These are phyloP conservation scores for Marchantia polymorpha DNA, from an alignment of 225 moss, liverwort and hornwort genomes.

Conservation along the genomic window DNA sequence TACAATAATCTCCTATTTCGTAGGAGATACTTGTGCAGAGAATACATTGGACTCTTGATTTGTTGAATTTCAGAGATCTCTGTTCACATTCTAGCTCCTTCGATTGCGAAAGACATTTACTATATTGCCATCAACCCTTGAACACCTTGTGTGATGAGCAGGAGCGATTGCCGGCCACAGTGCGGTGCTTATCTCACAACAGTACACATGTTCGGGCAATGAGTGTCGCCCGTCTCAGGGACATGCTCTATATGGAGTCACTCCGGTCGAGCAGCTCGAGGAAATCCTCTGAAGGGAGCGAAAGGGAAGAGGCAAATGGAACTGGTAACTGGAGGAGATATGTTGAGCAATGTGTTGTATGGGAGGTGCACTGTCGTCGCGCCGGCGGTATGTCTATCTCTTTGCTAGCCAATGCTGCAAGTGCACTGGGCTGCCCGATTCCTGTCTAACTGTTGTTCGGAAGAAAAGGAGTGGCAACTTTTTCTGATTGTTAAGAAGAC, in stretches of 20 bases:
- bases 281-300: constrained; percentile 12
- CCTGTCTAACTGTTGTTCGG: constrained; percentile 6
- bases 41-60: no score
- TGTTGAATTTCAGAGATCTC: no score
- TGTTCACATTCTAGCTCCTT: no score
- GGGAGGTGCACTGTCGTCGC: constrained; percentile 45
- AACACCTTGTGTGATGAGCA: constrained; percentile 13
- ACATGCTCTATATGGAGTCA: constrained; percentile 39
- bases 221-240: constrained; percentile 40
- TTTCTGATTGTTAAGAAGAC: constrained; percentile 14
- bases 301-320: constrained; percentile 15
- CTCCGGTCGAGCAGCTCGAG: constrained; percentile 11
- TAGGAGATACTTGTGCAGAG: no score
- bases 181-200: constrained; percentile 41
- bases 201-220: constrained; percentile 44
- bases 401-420: constrained; percentile 42
- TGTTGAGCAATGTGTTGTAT: constrained; percentile 37
- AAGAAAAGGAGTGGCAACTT: constrained; percentile 13
- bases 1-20: no score
- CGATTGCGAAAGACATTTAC: no score
- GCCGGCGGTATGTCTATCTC: constrained; percentile 45
- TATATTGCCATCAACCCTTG: no score
- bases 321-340: constrained; percentile 36
- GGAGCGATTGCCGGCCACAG: constrained; percentile 47
- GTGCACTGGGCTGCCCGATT: constrained; percentile 42